These are phyloP conservation scores for Teunomyces cretensis DNA, from an alignment of 805 yeast species.

Conservation along the genomic window DNA sequence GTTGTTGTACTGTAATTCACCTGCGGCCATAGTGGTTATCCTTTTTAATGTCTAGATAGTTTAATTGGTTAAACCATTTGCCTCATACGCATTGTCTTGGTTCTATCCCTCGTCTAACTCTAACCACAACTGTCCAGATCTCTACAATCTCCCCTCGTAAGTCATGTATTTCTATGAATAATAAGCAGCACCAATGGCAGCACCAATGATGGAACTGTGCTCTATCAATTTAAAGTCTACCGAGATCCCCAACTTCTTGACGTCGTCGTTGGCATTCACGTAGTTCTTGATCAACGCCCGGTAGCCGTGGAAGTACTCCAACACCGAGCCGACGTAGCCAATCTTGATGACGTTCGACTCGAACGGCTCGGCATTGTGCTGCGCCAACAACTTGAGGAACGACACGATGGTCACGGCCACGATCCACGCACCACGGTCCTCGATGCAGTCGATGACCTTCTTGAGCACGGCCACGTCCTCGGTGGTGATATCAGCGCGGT, in stretches of 20 bases:
- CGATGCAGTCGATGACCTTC: slow-evolving; percentile 34
- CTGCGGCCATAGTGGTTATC: no score
- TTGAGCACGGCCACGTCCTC: slow-evolving; percentile 30
- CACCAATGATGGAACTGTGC: slow-evolving; percentile 52
- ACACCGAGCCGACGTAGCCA: slow-evolving; percentile 53
- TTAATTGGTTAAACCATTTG: no score
- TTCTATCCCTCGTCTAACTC: no score
- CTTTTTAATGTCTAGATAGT: no score
- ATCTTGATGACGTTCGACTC: slow-evolving; percentile 27
- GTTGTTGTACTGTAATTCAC: no score
- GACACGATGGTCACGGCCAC: slow-evolving; percentile 44
- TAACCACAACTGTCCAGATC: no score
- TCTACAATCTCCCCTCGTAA: no score
- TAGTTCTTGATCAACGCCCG: slow-evolving; percentile 25
- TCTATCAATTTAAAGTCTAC: slow-evolving; percentile 41
- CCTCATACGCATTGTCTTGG: no score
- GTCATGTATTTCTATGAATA: slow-evolving; percentile 2
- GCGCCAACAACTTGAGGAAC: slow-evolving; percentile 27
- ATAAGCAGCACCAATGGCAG: slow-evolving; percentile 52
- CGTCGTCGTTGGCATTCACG: slow-evolving; percentile 24
- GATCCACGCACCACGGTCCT: slow-evolving; percentile 45
- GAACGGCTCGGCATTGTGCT: slow-evolving; percentile 17
- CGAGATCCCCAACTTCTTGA: slow-evolving; percentile 23
- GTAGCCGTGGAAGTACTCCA: slow-evolving; percentile 43
- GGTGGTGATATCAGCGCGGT: slow-evolving; percentile 13